A percentile compares a stretch with the other conserved stretches of the same genome.
Conservation (phyloP, 2,329 filamentous ascomycete genomes). For the Triangularia setosa region DNA sequence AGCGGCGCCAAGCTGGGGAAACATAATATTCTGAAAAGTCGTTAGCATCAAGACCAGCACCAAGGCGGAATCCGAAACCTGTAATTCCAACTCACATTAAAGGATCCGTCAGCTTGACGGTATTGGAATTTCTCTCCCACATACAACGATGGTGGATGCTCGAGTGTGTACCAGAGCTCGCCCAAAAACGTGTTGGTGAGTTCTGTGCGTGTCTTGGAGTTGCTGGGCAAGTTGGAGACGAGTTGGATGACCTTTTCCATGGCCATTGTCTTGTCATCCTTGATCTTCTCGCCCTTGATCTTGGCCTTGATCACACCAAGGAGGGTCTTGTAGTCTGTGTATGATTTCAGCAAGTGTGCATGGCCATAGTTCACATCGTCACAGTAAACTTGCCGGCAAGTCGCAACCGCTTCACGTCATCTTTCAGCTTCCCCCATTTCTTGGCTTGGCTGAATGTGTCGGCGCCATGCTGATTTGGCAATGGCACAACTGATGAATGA, state of each 20-base stretch:
- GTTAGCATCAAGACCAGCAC: neutral
- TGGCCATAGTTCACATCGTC: neutral
- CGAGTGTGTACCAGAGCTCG: constrained; percentile 66
- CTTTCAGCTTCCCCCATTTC: constrained; percentile 48
- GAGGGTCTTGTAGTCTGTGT: constrained; percentile 59
- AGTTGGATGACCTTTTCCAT: constrained; percentile 72
- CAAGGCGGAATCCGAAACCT: neutral
- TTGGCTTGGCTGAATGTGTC: constrained; percentile 52
- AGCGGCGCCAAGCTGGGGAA: constrained; percentile 63
- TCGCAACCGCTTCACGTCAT: constrained; percentile 56
- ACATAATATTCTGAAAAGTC: constrained; percentile 53
- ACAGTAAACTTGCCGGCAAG: constrained; percentile 37
- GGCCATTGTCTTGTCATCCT: constrained; percentile 73
- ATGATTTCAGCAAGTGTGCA: neutral
- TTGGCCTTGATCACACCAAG: constrained; percentile 58
- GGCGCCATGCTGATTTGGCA: constrained; percentile 60
- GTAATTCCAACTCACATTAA: constrained; percentile 56
- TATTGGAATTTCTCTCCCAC: constrained; percentile 61
- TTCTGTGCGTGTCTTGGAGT: constrained; percentile 57
- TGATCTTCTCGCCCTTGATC: constrained; percentile 56
- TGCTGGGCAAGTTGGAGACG: constrained; percentile 59
- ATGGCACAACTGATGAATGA: constrained; percentile 53
- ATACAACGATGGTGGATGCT: constrained; percentile 67
- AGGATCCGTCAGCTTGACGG: constrained; percentile 65
- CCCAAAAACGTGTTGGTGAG: constrained; percentile 66